Evolutionary conservation across 78 protist species (phyloP).

Genomic region (Pelomyxa schiedti): DNA sequence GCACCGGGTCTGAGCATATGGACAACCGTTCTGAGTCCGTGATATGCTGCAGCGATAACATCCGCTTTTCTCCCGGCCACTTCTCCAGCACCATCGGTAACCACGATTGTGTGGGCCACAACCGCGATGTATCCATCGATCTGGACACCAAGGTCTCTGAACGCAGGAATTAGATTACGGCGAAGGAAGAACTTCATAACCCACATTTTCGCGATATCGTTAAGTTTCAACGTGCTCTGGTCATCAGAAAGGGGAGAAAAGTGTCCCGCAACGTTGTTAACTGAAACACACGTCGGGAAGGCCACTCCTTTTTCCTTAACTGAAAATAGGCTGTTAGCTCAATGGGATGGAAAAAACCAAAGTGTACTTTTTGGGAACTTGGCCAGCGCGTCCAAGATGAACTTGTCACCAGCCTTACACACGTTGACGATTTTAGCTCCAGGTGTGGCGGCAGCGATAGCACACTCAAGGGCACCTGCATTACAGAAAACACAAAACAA

Average conservation of each 20-base stretch:
- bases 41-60: conserved; percentile 82
- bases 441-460: not conserved
- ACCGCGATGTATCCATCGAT: conserved; percentile 84
- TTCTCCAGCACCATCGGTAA: conserved; percentile 19
- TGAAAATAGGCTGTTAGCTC: not conserved
- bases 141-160: conserved; percentile 88
- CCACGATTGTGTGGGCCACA: conserved; percentile 78
- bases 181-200: not conserved
- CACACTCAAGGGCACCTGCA: not conserved
- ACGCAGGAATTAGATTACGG: not conserved
- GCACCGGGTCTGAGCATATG: conserved; percentile 55
- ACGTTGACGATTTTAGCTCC: not conserved
- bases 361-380: not conserved
- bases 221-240: conserved; percentile 33
- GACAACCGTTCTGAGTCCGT: conserved; percentile 74
- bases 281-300: conserved; percentile 91
- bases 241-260: conserved; percentile 77
- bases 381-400: not conserved
- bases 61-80: conserved; percentile 67
- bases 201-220: conserved; percentile 89
- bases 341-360: not conserved
- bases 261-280: conserved; percentile 88
- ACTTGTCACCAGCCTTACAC: not conserved
- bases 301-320: conserved; percentile 77
- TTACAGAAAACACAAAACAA: not conserved